A percentile compares a stretch with the other conserved stretches of the same genome.
Conservation (phyloP, 768 basidiomycete genomes). For the Gautieria morchelliformis region DNA sequence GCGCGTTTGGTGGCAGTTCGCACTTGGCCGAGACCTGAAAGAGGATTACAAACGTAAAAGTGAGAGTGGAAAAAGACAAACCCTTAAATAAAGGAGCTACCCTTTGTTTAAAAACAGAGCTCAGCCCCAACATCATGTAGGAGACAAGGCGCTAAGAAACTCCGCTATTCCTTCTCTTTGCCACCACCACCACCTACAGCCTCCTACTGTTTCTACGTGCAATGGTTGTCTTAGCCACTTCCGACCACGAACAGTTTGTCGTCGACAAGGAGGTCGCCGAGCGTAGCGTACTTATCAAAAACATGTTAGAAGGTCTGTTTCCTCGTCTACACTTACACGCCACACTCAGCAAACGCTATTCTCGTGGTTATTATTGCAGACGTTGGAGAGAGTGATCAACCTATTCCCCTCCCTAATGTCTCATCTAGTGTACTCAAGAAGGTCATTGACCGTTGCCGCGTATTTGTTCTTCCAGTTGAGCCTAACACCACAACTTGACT, state of each 20-base stretch:
- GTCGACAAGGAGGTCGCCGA: conserved; percentile 93
- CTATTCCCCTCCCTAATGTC: conserved; percentile 91
- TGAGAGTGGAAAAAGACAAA: conserved; percentile 12
- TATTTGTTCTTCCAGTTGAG: neutral
- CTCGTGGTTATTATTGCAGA: conserved; percentile 39
- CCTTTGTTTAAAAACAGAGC: neutral
- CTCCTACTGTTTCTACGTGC: conserved; percentile 16
- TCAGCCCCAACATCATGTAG: neutral
- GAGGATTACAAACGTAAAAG: conserved; percentile 17
- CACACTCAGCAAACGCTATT: conserved; percentile 8
- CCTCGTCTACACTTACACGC: neutral
- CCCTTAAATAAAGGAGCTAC: neutral
- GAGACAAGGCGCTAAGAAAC: conserved; percentile 2
- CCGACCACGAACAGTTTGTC: conserved; percentile 90
- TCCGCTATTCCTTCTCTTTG: neutral
- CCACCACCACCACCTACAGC: neutral
- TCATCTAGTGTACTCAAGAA: conserved; percentile 90
- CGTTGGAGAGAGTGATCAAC: conserved; percentile 88
- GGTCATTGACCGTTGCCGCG: conserved; percentile 33
- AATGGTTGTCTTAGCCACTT: conserved; percentile 86
- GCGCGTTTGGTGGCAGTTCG: conserved; percentile 95
- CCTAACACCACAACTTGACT: neutral
- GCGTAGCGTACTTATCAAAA: conserved; percentile 94
- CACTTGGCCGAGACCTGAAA: conserved; percentile 49
- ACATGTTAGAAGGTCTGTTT: conserved; percentile 91